phyloP scores from a whole-genome alignment of 169 alveolate genomes.

The Eimeria mitis region DNA sequence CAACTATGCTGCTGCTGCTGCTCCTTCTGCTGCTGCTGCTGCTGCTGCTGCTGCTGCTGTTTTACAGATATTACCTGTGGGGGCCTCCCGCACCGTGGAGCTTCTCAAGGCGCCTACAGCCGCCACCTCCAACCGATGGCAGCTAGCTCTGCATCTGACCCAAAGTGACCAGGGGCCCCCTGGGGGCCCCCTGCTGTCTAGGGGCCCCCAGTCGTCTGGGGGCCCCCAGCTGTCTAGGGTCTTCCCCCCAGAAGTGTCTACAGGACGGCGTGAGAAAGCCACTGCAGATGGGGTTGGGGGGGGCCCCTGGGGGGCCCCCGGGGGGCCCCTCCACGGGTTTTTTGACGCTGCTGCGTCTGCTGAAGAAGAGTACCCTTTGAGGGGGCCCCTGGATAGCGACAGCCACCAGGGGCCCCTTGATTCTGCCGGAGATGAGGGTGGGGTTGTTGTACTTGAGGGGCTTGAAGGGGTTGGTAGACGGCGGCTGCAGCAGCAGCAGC shows the following conservation, averaged over 20 bases:
- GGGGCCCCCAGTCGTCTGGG: conserved; percentile 19
- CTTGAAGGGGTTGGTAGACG: neutral
- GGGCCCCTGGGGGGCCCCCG: conserved; percentile 25
- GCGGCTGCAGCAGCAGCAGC: too few relatives aligned
- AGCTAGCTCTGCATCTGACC: conserved; percentile 12
- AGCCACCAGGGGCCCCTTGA: neutral
- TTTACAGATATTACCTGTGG: conserved; percentile 34
- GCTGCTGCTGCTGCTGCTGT: conserved; percentile 58
- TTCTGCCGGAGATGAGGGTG: neutral
- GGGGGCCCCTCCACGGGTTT: neutral
- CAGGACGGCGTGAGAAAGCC: neutral
- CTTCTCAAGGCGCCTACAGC: conserved; percentile 40
- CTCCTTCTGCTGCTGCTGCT: conserved; percentile 31
- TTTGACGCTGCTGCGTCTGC: neutral
- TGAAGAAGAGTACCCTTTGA: neutral
- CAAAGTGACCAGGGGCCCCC: conserved; percentile 32
- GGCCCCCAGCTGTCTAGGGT: neutral
- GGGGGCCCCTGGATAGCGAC: conserved; percentile 6
- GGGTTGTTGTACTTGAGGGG: neutral
- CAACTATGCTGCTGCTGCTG: conserved; percentile 23
- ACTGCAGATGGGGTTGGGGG: neutral
- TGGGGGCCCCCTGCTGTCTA: too few relatives aligned
- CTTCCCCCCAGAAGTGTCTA: neutral
- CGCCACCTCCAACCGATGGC: conserved; percentile 26
- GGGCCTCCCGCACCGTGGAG: conserved; percentile 43